Evolutionary conservation across 148 eudicot genomes (phyloP).

Genomic region (Diospyros kaki): DNA sequence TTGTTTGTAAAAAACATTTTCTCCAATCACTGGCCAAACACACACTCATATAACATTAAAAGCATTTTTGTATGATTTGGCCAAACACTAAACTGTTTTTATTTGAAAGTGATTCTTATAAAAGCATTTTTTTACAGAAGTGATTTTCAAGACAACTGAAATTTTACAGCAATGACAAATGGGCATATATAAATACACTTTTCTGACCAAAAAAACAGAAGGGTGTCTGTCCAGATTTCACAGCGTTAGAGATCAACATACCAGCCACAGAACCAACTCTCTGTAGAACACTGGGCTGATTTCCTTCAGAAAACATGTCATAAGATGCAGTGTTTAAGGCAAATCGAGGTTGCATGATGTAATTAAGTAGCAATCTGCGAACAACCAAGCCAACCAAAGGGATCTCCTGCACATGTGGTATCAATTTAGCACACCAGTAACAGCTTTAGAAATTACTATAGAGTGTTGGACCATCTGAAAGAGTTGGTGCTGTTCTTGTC

Average conservation of each 20-base stretch:
- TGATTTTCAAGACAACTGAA: too few relatives aligned
- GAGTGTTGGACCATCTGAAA: not conserved
- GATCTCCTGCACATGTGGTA: conserved; percentile 49
- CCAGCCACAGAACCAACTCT: conserved; percentile 91
- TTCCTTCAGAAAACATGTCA: conserved; percentile 46
- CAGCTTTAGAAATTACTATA: not conserved
- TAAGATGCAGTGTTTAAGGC: conserved; percentile 40
- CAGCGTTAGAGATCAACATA: conserved; percentile 16
- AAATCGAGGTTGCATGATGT: conserved; percentile 48
- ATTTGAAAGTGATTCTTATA: too few relatives aligned
- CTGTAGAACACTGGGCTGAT: conserved; percentile 66
- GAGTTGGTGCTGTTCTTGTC: conserved; percentile 4
- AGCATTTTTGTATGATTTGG: too few relatives aligned
- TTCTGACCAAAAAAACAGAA: too few relatives aligned
- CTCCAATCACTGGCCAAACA: too few relatives aligned
- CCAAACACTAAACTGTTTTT: too few relatives aligned
- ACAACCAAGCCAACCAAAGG: conserved; percentile 57
- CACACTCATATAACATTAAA: too few relatives aligned
- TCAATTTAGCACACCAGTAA: not conserved
- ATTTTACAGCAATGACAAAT: too few relatives aligned
- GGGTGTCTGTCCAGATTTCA: too few relatives aligned
- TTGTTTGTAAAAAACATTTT: too few relatives aligned
- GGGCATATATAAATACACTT: too few relatives aligned
- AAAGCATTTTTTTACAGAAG: too few relatives aligned
- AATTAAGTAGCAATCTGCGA: conserved; percentile 62